phyloP scores from a whole-genome alignment of 2,329 filamentous ascomycete genomes.

The Cadophora sp. region DNA sequence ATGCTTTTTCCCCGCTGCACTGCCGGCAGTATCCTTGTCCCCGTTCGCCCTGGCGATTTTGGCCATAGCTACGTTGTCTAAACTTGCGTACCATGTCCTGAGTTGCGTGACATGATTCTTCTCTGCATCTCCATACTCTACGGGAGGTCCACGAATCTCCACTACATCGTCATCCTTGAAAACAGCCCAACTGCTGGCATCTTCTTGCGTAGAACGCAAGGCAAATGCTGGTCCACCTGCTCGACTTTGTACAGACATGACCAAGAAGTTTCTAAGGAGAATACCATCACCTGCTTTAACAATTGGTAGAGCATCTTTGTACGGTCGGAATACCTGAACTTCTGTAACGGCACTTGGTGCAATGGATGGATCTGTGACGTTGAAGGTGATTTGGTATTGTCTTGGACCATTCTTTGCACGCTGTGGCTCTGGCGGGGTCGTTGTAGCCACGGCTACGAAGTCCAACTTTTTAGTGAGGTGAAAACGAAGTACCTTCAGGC shows the following conservation, averaged over 20 bases:
- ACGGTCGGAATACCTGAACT: conserved; percentile 64
- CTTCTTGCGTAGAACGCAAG: conserved; percentile 55
- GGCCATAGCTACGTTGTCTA: conserved; percentile 55
- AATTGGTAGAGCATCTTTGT: conserved; percentile 62
- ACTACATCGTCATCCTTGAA: conserved; percentile 55
- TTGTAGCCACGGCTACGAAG: conserved; percentile 61
- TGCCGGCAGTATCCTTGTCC: conserved; percentile 30
- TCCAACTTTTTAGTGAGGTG: conserved; percentile 58
- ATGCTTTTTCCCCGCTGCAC: conserved; percentile 6
- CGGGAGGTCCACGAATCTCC: conserved; percentile 64
- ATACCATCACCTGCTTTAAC: conserved; percentile 64
- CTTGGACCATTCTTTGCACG: conserved; percentile 64
- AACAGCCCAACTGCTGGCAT: conserved; percentile 66
- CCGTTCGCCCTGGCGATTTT: conserved; percentile 58
- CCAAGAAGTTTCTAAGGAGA: conserved; percentile 62
- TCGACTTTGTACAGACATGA: conserved; percentile 58
- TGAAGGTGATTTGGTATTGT: conserved; percentile 65
- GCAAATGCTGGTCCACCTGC: conserved; percentile 55
- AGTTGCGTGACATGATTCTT: conserved; percentile 56
- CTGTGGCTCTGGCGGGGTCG: conserved; percentile 56
- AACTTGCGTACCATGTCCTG: conserved; percentile 51
- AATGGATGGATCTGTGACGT: conserved; percentile 61
- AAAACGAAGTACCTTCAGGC: conserved; percentile 59
- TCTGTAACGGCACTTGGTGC: conserved; percentile 58
- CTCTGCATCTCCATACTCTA: conserved; percentile 61